Base-by-base conservation (phyloP, 441 rosid species). In the Melastoma candidum region DNA sequence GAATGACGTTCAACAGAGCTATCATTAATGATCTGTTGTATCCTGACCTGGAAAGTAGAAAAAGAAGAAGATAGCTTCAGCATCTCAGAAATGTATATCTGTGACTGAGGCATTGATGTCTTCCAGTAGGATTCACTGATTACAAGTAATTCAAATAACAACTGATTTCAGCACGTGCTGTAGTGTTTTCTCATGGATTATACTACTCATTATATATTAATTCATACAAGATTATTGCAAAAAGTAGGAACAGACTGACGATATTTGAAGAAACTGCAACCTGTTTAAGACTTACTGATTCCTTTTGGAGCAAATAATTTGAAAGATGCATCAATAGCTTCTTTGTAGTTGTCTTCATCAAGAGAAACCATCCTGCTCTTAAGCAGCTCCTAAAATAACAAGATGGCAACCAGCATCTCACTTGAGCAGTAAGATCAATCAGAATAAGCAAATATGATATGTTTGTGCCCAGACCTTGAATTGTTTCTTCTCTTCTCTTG, bases 261-360 rank as follows among this genome's bases (percentile, higher is more conserved):
- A 32, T 32, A 32, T 32, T 32, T 32, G 41, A 32, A 32, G 41
- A 3, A 32, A 32, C 41, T 32, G 41, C 41, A 32, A 32, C 41
- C 41, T 36, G 41, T 47, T 51, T 66, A 17, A 51, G 60, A 80
- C 95, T 85, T 66, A 92, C 98, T 81, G 51, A 86, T 78, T 79
- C 97, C 98, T 59, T 56, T 75, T 65, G 95, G 76, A 63, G 90
- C 81, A 78, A 77, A 88, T 58, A 92, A 87, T 75, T 92, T 88
- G 61, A 84, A 85, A 63, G 95, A 74, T 58, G 90, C 81, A 57
- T 79, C 95, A 10, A 68, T 69, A 47, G 98, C 97, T 85, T 88
- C 97, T 76, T 68, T 77, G 68, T 84, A 88, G 73, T 92, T 92
- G 62, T 92, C 97, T 69, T 92, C 98, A 51, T 92, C 97, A 27